Conservation (phyloP, 2,329 filamentous ascomycete genomes). For the Malbranchea zuffiana region DNA sequence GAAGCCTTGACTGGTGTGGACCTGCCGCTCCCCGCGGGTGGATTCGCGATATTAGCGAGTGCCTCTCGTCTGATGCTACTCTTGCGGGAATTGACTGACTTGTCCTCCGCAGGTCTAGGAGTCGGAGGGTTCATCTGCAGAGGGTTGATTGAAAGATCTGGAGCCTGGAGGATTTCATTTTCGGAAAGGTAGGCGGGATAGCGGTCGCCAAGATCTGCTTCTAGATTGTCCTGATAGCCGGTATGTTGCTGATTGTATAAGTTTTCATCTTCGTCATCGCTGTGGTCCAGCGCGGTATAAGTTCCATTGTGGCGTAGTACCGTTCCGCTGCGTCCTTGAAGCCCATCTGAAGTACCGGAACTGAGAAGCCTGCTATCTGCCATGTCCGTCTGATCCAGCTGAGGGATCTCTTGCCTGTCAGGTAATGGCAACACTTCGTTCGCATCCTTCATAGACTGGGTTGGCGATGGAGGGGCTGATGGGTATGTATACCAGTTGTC, state of each 20-base stretch:
- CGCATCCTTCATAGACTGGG: constrained; percentile 5
- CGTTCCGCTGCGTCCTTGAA: constrained; percentile 19
- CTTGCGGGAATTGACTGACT: constrained; percentile 17
- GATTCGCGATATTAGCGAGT: constrained; percentile 27
- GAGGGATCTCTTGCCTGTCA: background rate
- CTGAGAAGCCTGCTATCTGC: constrained; percentile 12
- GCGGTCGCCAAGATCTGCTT: constrained; percentile 29
- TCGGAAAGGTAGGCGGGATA: constrained; percentile 27
- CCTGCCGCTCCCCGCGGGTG: constrained; percentile 21
- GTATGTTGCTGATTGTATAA: constrained; percentile 13
- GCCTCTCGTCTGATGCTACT: constrained; percentile 23
- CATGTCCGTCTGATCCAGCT: constrained; percentile 12
- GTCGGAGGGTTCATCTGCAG: constrained; percentile 39
- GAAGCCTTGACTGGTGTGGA: constrained; percentile 22
- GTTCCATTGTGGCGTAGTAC: constrained; percentile 27
- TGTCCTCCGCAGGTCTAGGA: constrained; percentile 25
- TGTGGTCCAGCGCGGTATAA: constrained; percentile 28
- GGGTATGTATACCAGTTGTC: constrained; percentile 35
- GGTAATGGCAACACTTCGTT: background rate
- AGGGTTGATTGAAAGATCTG: constrained; percentile 28
- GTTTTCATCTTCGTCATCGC: constrained; percentile 25
- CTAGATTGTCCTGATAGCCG: constrained; percentile 10
- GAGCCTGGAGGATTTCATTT: constrained; percentile 22
- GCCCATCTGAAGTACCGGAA: background rate
- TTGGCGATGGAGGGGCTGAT: constrained; percentile 23